Base-by-base conservation (phyloP, 2,329 filamentous ascomycete genomes). In the Ascochyta viciae-villosae region DNA sequence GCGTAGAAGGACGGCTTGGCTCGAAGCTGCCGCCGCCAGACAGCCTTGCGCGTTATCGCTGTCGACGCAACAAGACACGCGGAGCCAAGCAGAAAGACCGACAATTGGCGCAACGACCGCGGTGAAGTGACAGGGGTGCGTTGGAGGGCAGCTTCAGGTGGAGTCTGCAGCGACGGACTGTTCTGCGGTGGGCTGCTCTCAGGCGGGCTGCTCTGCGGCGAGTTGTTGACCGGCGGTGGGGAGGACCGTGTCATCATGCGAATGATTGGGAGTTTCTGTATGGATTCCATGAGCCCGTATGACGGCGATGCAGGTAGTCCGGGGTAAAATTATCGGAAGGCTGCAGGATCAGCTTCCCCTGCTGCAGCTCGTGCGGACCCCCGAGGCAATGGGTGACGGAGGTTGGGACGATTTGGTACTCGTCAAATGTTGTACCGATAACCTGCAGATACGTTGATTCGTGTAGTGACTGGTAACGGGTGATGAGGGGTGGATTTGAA, bases 21-120 rank as follows among this genome's bases (percentile, higher is more conserved):
- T 22, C 85, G 80, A 22, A 84, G 73, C 54, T 84, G 82, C 63
- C 89, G 88, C 40, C 87, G 85, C 38, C 80, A 73, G 33, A 96
- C 81, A 8, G 91, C 83, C 46, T 93, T 75, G 71, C 74, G 75
- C 75, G 81, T 77, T 75, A 96, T 80, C 50, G 88, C 72, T 1
- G 89, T 80, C 1, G 92, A 91, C 60, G 92, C 81, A 22, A 85
- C 79, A 62, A 96, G 84, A 77, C 96, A 96, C 51, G 85, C 82
- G 10, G 90, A 83, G 38, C 94, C 94, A 58, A 88, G 87, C 65
- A 88, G 81, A 75, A 95, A 89, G 56, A 96, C 77, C 23, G 86
- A 82, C 13, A 91, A 76, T 74, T 92, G 88, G 50, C 83, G 83
- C 45, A 84, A 72, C 37, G 81, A 83, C 67, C 85, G 83, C 45